Base-by-base conservation (phyloP, 305 asterid genomes). In the Salvia sclarea region DNA sequence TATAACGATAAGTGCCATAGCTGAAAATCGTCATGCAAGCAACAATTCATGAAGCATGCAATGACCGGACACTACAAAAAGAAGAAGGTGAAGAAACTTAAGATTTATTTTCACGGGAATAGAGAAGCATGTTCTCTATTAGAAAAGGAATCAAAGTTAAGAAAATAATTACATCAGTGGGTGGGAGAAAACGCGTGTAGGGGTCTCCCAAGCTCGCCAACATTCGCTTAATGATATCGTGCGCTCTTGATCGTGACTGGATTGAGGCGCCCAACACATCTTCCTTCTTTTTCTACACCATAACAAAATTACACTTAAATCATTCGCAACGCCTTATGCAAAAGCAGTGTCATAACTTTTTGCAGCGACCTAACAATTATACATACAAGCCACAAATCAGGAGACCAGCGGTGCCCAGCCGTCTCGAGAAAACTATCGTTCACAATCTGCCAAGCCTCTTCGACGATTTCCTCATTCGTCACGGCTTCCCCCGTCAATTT, bases 381-480 rank as follows among this genome's bases (percentile, higher is more conserved):
- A 60, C 88, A 64, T 75, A 91, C 97, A 61, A 88, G 83, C 97
- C 97, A 90, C n/a, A 68, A 60, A 76, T 91, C 88, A 10, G 90
- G 83, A 61, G 97, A 87, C 98, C 97, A 93, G 22, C 85, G 87
- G 69, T 62, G 84, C 53, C 88, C 89, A 61, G 81, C 82, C 5
- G 88, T 75, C 40, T 83, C 95, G 20, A 93, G 84, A 61, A 79
- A 93, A 73, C 91, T 81, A n/a, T 93, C 98, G 57, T 91, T 85
- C 50, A 93, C 96, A 73, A 93, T 80, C 77, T 91, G 83, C 97
- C 98, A 93, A n/a, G 95, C 97, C 80, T 93, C 98, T 66, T 85
- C 89, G 64, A 91, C 98, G 48, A 94, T 79, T 74, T 81, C 88
- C 79, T 88, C 92, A 66, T 92, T 85, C 75, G 90, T 83, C 80